Base-by-base conservation (phyloP, 768 basidiomycete genomes). In the Lentinus tigrinus region DNA sequence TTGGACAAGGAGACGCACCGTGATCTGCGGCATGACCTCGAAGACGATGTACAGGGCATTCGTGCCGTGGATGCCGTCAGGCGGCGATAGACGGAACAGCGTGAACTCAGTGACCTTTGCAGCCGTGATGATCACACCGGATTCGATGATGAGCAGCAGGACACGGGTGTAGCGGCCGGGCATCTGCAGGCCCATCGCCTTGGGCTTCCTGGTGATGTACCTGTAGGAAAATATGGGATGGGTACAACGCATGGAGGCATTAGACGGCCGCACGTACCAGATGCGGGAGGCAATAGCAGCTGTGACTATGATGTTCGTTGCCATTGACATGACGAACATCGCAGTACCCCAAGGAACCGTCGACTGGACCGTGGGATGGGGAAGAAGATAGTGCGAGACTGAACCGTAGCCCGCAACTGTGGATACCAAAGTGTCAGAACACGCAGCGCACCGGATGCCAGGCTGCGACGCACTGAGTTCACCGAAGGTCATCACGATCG, bases 1-100 rank as follows among this genome's bases (percentile, higher is more conserved):
- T n/a, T n/a, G n/a, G n/a, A n/a, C n/a, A n/a, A n/a, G n/a, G n/a
- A 43, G 9, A 47, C 58, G 27, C 34, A 60, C 58, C 17, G 49
- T 61, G 56, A 61, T 55, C 21, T 61, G 60, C 3, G 60, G 60
- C 52, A 61, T 57, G n/a, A 34, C 37, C 31, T 61, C 60, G 47
- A 52, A 56, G 27, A 61, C 44, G 56, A 61, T 57, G 36, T 61
- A 57, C 31, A 61, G n/a, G 19, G 55, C 52, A 46, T 61, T 56
- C 10, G 38, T 34, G 13, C 53, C 58, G 8, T n/a, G 24, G 6
- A 53, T 14, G 4, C 52, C 48, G 21, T 54, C 52, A 21, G 17
- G 39, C 31, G 58, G 58, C 24, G 47, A 49, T 27, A 53, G n/a
- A 37, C 47, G 21, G 56, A 57, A 61, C 19, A 61, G 39, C 0